phyloP scores from a whole-genome alignment of 192 early-diverging fungal species.

The Coemansia furcata region DNA sequence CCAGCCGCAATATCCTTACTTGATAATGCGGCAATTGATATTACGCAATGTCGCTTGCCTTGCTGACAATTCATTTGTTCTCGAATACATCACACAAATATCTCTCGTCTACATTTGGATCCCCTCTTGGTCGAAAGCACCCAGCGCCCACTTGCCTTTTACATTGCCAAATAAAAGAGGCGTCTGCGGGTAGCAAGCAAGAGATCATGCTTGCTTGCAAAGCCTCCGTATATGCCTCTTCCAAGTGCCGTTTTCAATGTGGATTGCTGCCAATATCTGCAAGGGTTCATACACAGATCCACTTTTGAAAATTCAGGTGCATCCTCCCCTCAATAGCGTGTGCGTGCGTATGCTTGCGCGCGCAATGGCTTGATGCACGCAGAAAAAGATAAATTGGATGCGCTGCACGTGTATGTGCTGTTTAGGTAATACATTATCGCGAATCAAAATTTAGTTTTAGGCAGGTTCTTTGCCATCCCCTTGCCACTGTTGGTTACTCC shows the following conservation, averaged over 20 bases:
- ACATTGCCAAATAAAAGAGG: neutral
- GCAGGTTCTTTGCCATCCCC: constrained; percentile 41
- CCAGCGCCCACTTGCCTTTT: neutral
- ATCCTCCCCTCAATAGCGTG: neutral
- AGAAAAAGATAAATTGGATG: neutral
- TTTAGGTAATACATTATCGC: neutral
- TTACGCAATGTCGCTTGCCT: neutral
- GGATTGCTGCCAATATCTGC: neutral
- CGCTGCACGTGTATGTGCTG: neutral
- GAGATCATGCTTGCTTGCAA: neutral
- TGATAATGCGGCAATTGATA: neutral
- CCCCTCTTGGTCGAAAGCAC: neutral
- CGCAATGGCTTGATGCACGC: constrained; percentile 4
- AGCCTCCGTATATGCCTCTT: neutral
- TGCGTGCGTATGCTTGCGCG: constrained; percentile 1
- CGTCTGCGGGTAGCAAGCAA: neutral
- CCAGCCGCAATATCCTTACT: neutral
- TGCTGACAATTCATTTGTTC: too few species aligned
- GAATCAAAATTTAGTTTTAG: constrained; percentile 2
- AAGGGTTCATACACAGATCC: neutral
- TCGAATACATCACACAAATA: constrained; percentile 1
- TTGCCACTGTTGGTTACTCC: constrained; percentile 46
- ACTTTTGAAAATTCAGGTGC: neutral
- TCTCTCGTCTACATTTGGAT: neutral
- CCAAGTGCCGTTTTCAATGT: neutral